These are phyloP conservation scores for Aspergillus flavus DNA, from an alignment of 2,329 filamentous ascomycete genomes.

Conservation along the genomic window DNA sequence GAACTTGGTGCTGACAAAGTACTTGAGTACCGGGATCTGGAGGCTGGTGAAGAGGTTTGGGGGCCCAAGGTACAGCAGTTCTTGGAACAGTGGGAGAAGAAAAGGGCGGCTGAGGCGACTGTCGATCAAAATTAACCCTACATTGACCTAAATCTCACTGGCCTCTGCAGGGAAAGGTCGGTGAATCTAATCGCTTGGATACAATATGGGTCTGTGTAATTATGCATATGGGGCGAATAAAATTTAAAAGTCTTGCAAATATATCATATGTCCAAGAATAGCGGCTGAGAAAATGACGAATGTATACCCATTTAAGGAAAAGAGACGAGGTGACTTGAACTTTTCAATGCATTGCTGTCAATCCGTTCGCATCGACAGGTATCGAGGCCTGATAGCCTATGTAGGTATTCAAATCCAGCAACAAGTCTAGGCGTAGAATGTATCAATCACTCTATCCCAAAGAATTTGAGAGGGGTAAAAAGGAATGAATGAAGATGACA, in stretches of 20 bases:
- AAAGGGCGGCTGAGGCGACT: slow-evolving; percentile 31
- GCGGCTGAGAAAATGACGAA: not conserved
- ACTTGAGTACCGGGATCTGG: slow-evolving; percentile 76
- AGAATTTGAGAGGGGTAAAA: not conserved
- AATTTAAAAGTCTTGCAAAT: not conserved
- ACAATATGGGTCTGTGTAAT: not conserved
- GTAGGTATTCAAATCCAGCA: slow-evolving; percentile 1
- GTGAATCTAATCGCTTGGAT: not conserved
- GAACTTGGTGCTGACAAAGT: slow-evolving; percentile 70
- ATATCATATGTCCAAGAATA: not conserved
- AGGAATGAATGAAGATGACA: slow-evolving; percentile 8
- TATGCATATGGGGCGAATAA: not conserved
- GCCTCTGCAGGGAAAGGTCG: not conserved
- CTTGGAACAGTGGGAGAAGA: slow-evolving; percentile 55
- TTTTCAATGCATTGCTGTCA: not conserved
- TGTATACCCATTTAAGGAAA: not conserved
- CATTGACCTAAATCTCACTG: not conserved
- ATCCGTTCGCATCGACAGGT: not conserved
- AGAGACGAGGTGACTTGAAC: not conserved
- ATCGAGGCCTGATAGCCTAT: not conserved
- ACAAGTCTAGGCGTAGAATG: not conserved
- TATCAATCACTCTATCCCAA: slow-evolving; percentile 1
- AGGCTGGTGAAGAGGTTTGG: slow-evolving; percentile 79
- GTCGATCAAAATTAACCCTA: not conserved
- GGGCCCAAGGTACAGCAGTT: slow-evolving; percentile 69